Evolutionary conservation across 257 asterid genomes (phyloP).

Genomic region (Cruciata laevipes): DNA sequence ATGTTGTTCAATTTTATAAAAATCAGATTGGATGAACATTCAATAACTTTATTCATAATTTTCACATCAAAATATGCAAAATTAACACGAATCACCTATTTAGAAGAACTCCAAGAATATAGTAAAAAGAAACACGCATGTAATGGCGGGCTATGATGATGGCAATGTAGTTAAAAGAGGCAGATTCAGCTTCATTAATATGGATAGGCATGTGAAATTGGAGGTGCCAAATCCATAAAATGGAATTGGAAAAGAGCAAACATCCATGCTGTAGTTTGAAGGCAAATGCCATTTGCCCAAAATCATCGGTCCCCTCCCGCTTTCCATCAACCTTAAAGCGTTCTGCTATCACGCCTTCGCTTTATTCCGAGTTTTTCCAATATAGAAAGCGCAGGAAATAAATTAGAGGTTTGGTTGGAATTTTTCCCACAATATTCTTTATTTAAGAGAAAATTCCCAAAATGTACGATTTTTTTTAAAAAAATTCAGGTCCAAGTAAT

Average conservation of each 20-base stretch:
- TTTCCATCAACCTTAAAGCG: background rate
- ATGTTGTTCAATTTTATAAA: too few species aligned
- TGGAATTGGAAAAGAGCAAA: background rate
- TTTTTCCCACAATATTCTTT: too few species aligned
- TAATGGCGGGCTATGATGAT: background rate
- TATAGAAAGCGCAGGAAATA: constrained; percentile 6
- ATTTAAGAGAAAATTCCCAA: too few species aligned
- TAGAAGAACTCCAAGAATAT: background rate
- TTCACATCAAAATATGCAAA: too few species aligned
- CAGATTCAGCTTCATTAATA: background rate
- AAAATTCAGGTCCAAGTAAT: too few species aligned
- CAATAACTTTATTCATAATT: background rate
- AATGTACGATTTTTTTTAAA: too few species aligned
- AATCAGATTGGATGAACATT: too few species aligned
- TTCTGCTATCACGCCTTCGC: background rate
- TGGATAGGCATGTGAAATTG: background rate
- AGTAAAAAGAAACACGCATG: background rate
- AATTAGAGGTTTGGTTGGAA: too few species aligned
- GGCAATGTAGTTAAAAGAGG: background rate
- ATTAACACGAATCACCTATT: too few species aligned
- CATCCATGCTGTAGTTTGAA: background rate
- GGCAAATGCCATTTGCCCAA: background rate
- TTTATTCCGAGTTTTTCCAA: background rate
- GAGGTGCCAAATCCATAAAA: background rate
- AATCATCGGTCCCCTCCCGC: constrained; percentile 13